A percentile compares a stretch with the other conserved stretches of the same genome.
Evolutionary conservation across 2,329 filamentous ascomycete genomes (phyloP).

Genomic region (Neofusicoccum laricinum): DNA sequence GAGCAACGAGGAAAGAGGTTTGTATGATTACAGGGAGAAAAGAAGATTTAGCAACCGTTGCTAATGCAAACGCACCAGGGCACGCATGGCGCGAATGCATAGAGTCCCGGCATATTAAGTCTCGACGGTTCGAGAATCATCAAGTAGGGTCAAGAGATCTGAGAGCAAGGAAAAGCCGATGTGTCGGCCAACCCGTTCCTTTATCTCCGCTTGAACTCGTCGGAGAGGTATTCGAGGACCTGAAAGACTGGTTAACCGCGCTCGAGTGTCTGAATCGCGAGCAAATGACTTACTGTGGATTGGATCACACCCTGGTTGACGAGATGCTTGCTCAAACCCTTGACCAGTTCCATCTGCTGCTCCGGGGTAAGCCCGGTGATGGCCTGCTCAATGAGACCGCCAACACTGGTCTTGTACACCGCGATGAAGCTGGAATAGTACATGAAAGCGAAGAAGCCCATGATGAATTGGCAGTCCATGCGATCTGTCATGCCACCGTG

Average conservation of each 20-base stretch:
- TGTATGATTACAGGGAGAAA: background rate
- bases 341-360: conserved; percentile 80
- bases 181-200: background rate
- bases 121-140: background rate
- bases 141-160: background rate
- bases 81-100: background rate
- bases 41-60: no score
- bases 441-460: conserved; percentile 98
- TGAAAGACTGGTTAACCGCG: background rate
- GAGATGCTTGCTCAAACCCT: conserved; percentile 60
- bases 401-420: conserved; percentile 78
- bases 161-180: background rate
- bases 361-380: conserved; percentile 85
- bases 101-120: background rate
- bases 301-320: conserved; percentile 61
- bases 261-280: background rate
- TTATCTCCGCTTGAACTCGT: conserved; percentile 17
- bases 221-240: conserved; percentile 19
- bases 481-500: conserved; percentile 98
- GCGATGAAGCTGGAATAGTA: conserved; percentile 99
- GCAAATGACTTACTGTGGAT: conserved; percentile 44
- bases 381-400: conserved; percentile 82
- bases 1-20: background rate
- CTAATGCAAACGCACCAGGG: no score
- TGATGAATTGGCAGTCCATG: conserved; percentile 99